These are phyloP conservation scores for Danielia reshetovae DNA, from an alignment of 805 yeast genomes.

Conservation along the genomic window DNA sequence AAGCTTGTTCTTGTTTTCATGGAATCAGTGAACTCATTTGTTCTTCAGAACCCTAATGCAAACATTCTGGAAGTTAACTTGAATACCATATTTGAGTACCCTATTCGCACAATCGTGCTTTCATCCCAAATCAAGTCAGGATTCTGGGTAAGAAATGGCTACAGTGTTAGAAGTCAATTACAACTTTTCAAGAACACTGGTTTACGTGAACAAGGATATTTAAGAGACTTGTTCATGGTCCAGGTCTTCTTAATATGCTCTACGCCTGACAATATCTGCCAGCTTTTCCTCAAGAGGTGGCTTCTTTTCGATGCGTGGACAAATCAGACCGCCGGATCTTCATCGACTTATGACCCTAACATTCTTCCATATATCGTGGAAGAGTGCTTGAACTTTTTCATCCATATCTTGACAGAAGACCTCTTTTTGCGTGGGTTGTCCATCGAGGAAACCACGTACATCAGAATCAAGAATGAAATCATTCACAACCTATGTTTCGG, in stretches of 20 bases:
- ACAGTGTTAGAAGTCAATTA: slow-evolving; percentile 71
- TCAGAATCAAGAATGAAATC: slow-evolving; percentile 63
- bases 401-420: slow-evolving; percentile 66
- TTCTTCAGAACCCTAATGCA: not conserved
- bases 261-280: slow-evolving; percentile 53
- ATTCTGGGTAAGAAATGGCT: slow-evolving; percentile 93
- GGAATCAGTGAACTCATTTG: not conserved
- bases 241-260: slow-evolving; percentile 56
- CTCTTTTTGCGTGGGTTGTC: slow-evolving; percentile 48
- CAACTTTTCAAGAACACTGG: slow-evolving; percentile 75
- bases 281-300: slow-evolving; percentile 68
- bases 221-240: slow-evolving; percentile 69
- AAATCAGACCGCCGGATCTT: slow-evolving; percentile 6
- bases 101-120: slow-evolving; percentile 71
- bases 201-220: slow-evolving; percentile 76
- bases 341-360: slow-evolving; percentile 37
- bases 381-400: slow-evolving; percentile 68
- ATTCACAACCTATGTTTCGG: slow-evolving; percentile 79
- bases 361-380: slow-evolving; percentile 65
- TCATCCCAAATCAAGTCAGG: slow-evolving; percentile 85
- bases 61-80: slow-evolving; percentile 4
- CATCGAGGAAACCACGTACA: slow-evolving; percentile 46
- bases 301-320: slow-evolving; percentile 40
- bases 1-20: not conserved
- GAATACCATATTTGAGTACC: slow-evolving; percentile 57